Evolutionary conservation across 2,329 filamentous ascomycete species (phyloP).

Genomic region (Fonsecaea multimorphosa): DNA sequence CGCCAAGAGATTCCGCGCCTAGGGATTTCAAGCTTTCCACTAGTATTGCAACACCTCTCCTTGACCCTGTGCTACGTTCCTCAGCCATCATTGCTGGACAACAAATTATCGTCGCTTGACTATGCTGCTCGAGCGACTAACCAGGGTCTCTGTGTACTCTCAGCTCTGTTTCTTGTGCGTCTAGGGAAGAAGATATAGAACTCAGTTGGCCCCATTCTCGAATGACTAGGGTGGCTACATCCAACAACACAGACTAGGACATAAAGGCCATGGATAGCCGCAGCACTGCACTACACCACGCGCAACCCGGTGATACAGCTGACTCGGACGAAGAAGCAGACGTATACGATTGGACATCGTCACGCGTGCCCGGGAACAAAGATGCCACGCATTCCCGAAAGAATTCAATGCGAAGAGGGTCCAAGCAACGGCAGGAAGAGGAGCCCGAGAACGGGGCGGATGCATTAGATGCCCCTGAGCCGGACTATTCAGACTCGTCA

Average conservation of each 20-base stretch:
- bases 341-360: constrained; percentile 36
- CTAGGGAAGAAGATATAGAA: background rate
- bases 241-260: constrained; percentile 4
- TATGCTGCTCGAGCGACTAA: background rate
- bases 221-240: constrained; percentile 7
- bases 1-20: background rate
- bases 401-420: constrained; percentile 14
- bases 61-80: background rate
- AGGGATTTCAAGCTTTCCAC: constrained; percentile 1
- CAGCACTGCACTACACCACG: constrained; percentile 31
- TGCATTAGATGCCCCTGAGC: constrained; percentile 20
- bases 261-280: constrained; percentile 31
- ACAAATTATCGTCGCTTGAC: background rate
- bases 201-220: background rate
- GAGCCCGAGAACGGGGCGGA: constrained; percentile 14
- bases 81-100: background rate
- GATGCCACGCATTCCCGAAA: constrained; percentile 27
- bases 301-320: constrained; percentile 23
- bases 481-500: constrained; percentile 27
- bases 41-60: constrained; percentile 1
- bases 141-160: background rate
- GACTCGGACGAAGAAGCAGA: constrained; percentile 39
- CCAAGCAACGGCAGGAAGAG: constrained; percentile 20
- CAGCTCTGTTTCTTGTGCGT: background rate
- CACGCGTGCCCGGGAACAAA: constrained; percentile 28